Evolutionary conservation across 1,139 yeast species (phyloP).

Genomic region (Nakaseomyces nivariensis): DNA sequence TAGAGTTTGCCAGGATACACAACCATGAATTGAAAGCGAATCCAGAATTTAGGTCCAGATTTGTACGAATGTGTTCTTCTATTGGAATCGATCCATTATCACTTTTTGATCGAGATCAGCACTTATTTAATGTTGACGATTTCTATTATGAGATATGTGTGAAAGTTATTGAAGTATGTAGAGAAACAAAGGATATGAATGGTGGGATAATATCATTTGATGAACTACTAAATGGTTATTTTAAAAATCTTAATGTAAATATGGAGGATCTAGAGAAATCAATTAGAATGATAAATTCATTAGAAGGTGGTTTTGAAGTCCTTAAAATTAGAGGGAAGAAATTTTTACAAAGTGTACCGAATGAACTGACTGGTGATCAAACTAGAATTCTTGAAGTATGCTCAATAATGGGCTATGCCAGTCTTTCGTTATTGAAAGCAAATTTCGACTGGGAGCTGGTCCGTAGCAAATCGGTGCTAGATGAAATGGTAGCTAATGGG

Average conservation of each 20-base stretch:
- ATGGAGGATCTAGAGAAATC: constrained; percentile 43
- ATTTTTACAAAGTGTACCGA: constrained; percentile 40
- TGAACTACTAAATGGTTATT: constrained; percentile 39
- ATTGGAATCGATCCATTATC: constrained; percentile 81
- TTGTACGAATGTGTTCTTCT: constrained; percentile 63
- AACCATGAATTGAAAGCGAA: constrained; percentile 53
- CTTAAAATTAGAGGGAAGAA: constrained; percentile 33
- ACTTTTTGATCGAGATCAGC: constrained; percentile 25
- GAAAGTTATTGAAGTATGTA: constrained; percentile 64
- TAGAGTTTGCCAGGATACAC: constrained; percentile 55
- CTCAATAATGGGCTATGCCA: constrained; percentile 60
- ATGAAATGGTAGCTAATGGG: constrained; percentile 74
- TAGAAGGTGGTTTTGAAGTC: constrained; percentile 41
- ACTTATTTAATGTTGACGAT: constrained; percentile 40
- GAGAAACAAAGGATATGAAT: constrained; percentile 56
- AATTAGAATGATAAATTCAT: constrained; percentile 33
- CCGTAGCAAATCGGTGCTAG: constrained; percentile 54
- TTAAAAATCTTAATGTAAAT: constrained; percentile 32
- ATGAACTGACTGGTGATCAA: constrained; percentile 55
- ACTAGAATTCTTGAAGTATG: constrained; percentile 62
- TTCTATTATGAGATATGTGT: constrained; percentile 59
- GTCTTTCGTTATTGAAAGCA: constrained; percentile 51
- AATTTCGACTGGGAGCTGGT: constrained; percentile 63
- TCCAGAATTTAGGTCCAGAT: constrained; percentile 56
- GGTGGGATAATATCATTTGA: constrained; percentile 69